Base-by-base conservation (phyloP, 2,329 filamentous ascomycete species). In the Sclerotinia spermophila region DNA sequence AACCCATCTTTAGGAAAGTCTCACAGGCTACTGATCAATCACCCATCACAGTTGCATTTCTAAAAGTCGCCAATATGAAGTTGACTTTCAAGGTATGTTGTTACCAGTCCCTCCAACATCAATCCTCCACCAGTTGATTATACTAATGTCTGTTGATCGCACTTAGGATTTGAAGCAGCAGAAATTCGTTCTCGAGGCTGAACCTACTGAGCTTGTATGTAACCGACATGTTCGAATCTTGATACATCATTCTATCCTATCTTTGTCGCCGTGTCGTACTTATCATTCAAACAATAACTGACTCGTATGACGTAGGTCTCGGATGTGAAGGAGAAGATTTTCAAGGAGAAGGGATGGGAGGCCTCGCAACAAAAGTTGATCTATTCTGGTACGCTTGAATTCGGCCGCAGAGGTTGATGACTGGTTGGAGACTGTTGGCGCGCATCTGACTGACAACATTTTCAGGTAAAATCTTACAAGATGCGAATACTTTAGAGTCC, bases 101-200 rank as follows among this genome's bases (percentile, higher is more conserved):
- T 71, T 62, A 68, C 72, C 64, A 45, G 40, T 70, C 72, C 72
- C 75, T 74, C 75, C 71, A 73, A 74, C 74, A 74, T 79, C 71
- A 24, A 30, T 24, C 7, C n/a, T 53, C 30, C 42, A 30, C 11
- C 15, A 30, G 6, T 62, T 45, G 70, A 61, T 53, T 15, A 71
- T 74, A 71, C 77, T 77, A 73, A 79, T 73, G 45, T 64, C 59
- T 38, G 48, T 62, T 72, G 62, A 62, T 76, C 67, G n/a, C 56
- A 58, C 76, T 45, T 78, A 97, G 94, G 96, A 99, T 85, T 87
- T 99, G 79, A 98, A 97, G 86, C 96, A 98, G 83, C 92, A 97
- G 82, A 97, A 97, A 86, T 99, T 99, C 84, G 90, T 90, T 79
- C 92, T 99, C 85, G 95, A 98, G 77, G 93, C 94, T 79, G 94